Conservation (phyloP, 1,284 basidiomycete species). For the Kwoniella shivajii region DNA sequence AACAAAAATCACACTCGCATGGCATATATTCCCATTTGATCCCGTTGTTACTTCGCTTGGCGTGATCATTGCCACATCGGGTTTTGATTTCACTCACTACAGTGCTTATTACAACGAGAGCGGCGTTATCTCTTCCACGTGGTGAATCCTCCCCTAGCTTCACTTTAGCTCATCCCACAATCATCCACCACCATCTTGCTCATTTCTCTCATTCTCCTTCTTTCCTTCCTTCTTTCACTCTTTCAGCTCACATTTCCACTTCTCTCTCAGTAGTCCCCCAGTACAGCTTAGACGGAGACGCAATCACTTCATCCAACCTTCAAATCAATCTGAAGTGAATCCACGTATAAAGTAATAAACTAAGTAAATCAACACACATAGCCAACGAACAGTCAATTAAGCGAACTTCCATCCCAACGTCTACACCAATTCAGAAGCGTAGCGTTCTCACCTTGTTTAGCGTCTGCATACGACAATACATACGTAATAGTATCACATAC, state of each 20-base stretch:
- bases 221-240: neutral
- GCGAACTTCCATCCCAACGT: neutral
- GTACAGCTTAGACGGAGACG: no score
- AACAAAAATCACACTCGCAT: no score
- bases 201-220: neutral
- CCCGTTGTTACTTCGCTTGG: no score
- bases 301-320: no score
- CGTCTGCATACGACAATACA: no score
- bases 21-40: neutral
- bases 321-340: no score
- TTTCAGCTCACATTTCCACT: neutral
- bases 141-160: neutral
- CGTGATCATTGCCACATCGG: no score
- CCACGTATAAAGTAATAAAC: neutral
- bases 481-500: no score
- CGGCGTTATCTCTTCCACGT: slow-evolving; percentile 2
- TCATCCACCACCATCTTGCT: neutral
- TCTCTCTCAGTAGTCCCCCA: no score
- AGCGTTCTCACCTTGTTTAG: neutral
- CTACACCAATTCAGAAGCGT: neutral
- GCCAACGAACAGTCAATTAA: neutral
- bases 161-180: neutral
- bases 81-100: no score
- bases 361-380: neutral
- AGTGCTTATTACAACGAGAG: no score